A percentile compares a stretch with the other conserved stretches of the same genome.
phyloP scores from a whole-genome alignment of 2,329 filamentous ascomycete species.

The Xylaria sp. region DNA sequence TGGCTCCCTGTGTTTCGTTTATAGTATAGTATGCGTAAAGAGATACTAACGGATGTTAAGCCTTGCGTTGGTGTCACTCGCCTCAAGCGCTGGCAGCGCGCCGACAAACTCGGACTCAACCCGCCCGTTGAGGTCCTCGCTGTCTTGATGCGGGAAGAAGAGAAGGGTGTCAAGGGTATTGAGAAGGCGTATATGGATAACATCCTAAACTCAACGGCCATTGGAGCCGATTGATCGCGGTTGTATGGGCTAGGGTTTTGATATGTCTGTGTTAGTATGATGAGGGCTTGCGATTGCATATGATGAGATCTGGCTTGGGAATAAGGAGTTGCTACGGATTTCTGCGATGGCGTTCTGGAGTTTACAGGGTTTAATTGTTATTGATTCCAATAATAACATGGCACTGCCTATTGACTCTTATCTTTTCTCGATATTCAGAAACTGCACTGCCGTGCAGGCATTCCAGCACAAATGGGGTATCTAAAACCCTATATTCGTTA shows the following conservation, averaged over 20 bases:
- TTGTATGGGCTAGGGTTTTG: slow-evolving; percentile 4
- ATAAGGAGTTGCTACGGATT: slow-evolving; percentile 23
- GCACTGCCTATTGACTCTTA: slow-evolving; percentile 9
- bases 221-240: slow-evolving; percentile 48
- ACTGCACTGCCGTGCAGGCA: slow-evolving; percentile 1
- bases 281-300: slow-evolving; percentile 24
- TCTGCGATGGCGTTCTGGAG: slow-evolving; percentile 38
- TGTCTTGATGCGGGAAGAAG: slow-evolving; percentile 79
- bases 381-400: slow-evolving; percentile 20
- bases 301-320: slow-evolving; percentile 28
- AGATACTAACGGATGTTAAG: slow-evolving; percentile 56
- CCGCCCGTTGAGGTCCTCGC: slow-evolving; percentile 92
- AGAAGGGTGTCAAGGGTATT: slow-evolving; percentile 62
- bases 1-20: slow-evolving; percentile 44
- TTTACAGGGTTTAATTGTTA: slow-evolving; percentile 22
- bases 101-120: slow-evolving; percentile 81
- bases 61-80: slow-evolving; percentile 89
- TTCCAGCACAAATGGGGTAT: slow-evolving; percentile 2
- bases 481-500: neutral
- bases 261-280: slow-evolving; percentile 25
- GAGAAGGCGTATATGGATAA: slow-evolving; percentile 82
- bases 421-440: neutral
- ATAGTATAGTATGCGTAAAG: neutral
- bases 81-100: slow-evolving; percentile 87
- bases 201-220: slow-evolving; percentile 63